These are phyloP conservation scores for Cercospora sp. DNA, from an alignment of 2,329 filamentous ascomycete species.

Conservation along the genomic window DNA sequence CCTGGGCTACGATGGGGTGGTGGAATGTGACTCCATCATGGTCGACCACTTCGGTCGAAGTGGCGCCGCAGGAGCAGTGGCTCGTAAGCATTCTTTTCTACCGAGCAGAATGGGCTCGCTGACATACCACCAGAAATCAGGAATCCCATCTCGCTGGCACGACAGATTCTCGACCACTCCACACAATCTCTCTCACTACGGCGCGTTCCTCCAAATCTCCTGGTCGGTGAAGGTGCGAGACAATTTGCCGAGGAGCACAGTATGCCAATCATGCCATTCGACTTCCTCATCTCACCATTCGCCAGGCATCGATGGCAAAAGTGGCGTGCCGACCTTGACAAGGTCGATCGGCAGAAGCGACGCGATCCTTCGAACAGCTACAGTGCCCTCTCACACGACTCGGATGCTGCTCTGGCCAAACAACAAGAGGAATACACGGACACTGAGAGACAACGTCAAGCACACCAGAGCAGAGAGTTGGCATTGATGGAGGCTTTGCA, in stretches of 20 bases:
- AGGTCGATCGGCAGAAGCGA: conserved; percentile 54
- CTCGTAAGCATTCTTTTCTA: conserved; percentile 63
- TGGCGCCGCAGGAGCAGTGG: conserved; percentile 86
- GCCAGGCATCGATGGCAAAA: conserved; percentile 75
- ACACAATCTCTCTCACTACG: conserved; percentile 76
- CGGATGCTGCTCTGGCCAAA: conserved; percentile 25
- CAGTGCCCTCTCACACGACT: conserved; percentile 22
- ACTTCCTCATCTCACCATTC: conserved; percentile 75
- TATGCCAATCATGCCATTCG: conserved; percentile 70
- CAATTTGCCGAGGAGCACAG: conserved; percentile 82
- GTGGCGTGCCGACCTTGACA: conserved; percentile 71
- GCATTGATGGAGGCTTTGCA: conserved; percentile 36
- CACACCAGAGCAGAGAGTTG: conserved; percentile 43
- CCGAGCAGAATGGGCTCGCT: conserved; percentile 10
- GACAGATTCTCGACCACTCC: conserved; percentile 75
- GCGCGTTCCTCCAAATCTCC: conserved; percentile 86
- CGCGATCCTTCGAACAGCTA: conserved; percentile 29
- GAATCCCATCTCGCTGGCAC: conserved; percentile 87
- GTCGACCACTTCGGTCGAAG: conserved; percentile 89
- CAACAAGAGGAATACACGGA: conserved; percentile 15
- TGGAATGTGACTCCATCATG: conserved; percentile 92
- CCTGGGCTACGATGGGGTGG: conserved; percentile 80
- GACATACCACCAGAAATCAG: conserved; percentile 66
- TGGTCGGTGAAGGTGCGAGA: conserved; percentile 81
- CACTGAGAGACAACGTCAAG: conserved; percentile 29